phyloP scores from a whole-genome alignment of 768 basidiomycete genomes.

The Tulasnella sp. region DNA sequence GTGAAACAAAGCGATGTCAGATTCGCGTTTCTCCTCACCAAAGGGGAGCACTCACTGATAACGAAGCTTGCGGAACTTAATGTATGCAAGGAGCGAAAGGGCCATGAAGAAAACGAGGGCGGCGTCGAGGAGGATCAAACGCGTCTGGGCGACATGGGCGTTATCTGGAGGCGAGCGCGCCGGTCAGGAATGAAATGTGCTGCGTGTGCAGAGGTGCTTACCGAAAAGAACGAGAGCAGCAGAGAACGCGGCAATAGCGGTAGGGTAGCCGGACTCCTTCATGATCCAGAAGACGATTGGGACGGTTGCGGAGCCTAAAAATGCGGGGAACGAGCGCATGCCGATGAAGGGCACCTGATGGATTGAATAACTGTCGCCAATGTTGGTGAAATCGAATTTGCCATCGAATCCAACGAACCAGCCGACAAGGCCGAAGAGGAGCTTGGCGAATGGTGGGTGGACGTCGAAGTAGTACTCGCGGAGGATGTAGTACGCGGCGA shows the following conservation, averaged over 20 bases:
- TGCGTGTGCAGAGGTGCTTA: conserved; percentile 42
- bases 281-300: conserved; percentile 93
- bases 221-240: conserved; percentile 84
- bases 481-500: conserved; percentile 88
- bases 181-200: neutral
- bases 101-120: conserved; percentile 94
- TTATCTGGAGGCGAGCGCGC: conserved; percentile 60
- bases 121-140: conserved; percentile 92
- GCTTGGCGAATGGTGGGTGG: conserved; percentile 94
- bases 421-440: conserved; percentile 88
- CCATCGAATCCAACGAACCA: conserved; percentile 98
- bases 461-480: conserved; percentile 99
- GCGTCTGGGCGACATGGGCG: conserved; percentile 92
- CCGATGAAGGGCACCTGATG: conserved; percentile 91
- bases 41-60: conserved; percentile 55
- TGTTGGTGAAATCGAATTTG: conserved; percentile 87
- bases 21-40: neutral
- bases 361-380: conserved; percentile 86
- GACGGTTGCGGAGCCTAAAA: conserved; percentile 84
- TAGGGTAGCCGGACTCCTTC: conserved; percentile 96
- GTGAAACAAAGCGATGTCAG: conserved; percentile 7
- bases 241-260: conserved; percentile 85
- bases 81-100: conserved; percentile 86
- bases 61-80: conserved; percentile 91
- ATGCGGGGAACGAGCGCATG: conserved; percentile 86